Conservation (phyloP, 805 yeast species). For the Danielia reshetovae region DNA sequence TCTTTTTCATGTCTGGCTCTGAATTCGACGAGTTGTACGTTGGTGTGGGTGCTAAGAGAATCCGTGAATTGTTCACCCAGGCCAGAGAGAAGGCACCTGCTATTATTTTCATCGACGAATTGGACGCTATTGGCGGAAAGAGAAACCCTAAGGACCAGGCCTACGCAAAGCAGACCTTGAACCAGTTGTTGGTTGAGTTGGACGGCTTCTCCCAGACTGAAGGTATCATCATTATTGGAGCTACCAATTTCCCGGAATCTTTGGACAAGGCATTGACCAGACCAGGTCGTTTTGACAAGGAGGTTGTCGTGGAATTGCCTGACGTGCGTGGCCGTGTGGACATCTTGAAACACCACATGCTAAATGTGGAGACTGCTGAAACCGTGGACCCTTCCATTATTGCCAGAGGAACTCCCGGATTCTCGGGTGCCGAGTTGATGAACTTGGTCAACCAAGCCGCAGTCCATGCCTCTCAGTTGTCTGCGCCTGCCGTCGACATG, state of each 20-base stretch:
- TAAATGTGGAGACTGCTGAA: slow-evolving; percentile 79
- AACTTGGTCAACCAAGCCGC: slow-evolving; percentile 98
- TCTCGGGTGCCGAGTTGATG: slow-evolving; percentile 97
- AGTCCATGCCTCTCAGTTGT: slow-evolving; percentile 88
- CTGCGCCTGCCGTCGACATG: slow-evolving; percentile 89
- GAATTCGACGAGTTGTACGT: slow-evolving; percentile 98
- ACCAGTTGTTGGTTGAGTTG: slow-evolving; percentile 90
- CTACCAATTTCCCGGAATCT: slow-evolving; percentile 96
- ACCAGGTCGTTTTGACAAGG: slow-evolving; percentile 97
- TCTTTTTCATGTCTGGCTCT: slow-evolving; percentile 97
- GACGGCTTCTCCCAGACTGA: slow-evolving; percentile 92
- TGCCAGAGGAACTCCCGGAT: slow-evolving; percentile 97
- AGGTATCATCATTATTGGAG: slow-evolving; percentile 95
- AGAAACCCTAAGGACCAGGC: slow-evolving; percentile 98
- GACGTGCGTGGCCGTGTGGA: slow-evolving; percentile 97
- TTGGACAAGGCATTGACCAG: slow-evolving; percentile 95
- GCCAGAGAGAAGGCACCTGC: slow-evolving; percentile 97
- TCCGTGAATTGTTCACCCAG: slow-evolving; percentile 87
- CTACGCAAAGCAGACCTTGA: slow-evolving; percentile 94
- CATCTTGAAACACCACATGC: slow-evolving; percentile 86
- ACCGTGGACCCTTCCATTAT: slow-evolving; percentile 84
- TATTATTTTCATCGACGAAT: slow-evolving; percentile 92
- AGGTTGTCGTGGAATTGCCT: slow-evolving; percentile 91
- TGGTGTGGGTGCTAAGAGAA: slow-evolving; percentile 98
- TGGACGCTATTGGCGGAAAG: slow-evolving; percentile 98